These are phyloP conservation scores for Pulveroboletus ravenelii DNA, from an alignment of 768 basidiomycete genomes.

Conservation along the genomic window DNA sequence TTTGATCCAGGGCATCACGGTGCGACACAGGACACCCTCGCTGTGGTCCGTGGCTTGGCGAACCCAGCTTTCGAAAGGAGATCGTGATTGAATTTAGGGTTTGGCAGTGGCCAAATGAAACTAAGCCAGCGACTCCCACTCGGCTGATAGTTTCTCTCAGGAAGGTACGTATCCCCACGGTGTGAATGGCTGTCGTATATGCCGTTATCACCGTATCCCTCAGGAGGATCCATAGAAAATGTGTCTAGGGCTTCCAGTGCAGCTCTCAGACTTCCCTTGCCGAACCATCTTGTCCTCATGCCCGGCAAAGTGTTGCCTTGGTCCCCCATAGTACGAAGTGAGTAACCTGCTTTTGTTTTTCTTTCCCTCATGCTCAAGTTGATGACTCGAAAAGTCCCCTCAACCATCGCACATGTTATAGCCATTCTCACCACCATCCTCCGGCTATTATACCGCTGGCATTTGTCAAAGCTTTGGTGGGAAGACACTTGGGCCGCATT, in stretches of 20 bases:
- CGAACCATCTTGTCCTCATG: neutral
- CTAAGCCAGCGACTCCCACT: no score
- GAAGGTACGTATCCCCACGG: neutral
- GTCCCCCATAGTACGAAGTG: slow-evolving; percentile 13
- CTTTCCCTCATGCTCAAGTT: neutral
- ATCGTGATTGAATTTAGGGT: neutral
- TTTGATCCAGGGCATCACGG: neutral
- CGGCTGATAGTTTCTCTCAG: neutral
- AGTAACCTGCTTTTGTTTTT: neutral
- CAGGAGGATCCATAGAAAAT: neutral
- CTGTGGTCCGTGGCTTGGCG: neutral
- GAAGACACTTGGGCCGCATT: slow-evolving; percentile 25
- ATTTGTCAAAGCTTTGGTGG: slow-evolving; percentile 20
- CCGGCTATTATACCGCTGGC: slow-evolving; percentile 21
- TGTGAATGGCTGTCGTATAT: neutral
- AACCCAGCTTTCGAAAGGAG: no score
- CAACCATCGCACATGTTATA: slow-evolving; percentile 13
- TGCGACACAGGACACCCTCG: neutral
- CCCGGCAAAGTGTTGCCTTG: neutral
- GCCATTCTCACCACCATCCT: slow-evolving; percentile 18
- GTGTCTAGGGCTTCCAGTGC: neutral
- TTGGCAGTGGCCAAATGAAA: neutral
- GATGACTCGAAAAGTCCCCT: slow-evolving; percentile 7
- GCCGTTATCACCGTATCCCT: neutral
- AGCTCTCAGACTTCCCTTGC: neutral